Evolutionary conservation across 495 filamentous ascomycete genomes (phyloP).

Genomic region (Aspergillus bertholletiae): DNA sequence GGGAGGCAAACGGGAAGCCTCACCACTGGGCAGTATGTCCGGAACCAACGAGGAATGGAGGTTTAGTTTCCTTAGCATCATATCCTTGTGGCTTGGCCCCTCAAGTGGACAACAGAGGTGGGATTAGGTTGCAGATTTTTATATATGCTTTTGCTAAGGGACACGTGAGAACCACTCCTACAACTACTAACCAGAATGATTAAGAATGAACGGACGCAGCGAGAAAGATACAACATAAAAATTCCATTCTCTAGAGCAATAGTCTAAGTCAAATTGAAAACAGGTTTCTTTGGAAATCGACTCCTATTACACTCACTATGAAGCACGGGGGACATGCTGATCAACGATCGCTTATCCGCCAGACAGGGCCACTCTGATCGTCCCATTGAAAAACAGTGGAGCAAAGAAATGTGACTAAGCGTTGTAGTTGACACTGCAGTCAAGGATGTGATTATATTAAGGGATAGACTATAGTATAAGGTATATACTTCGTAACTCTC

Average conservation of each 20-base stretch:
- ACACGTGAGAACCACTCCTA: not conserved
- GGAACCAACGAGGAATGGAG: no score
- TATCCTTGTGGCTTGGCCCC: not conserved
- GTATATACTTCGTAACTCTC: no score
- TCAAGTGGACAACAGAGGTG: not conserved
- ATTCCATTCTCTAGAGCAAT: not conserved
- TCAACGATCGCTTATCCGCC: conserved; percentile 4
- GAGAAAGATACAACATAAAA: no score
- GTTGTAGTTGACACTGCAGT: not conserved
- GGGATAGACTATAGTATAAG: no score
- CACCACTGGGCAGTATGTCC: not conserved
- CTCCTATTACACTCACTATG: not conserved
- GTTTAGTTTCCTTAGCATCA: no score
- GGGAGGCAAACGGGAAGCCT: no score
- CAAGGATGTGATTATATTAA: no score
- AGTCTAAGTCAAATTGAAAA: not conserved
- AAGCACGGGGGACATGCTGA: not conserved
- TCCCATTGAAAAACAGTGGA: conserved; percentile 1
- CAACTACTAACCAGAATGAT: not conserved
- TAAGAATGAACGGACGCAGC: not conserved
- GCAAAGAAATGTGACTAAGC: not conserved
- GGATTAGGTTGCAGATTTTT: not conserved
- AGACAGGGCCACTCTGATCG: not conserved
- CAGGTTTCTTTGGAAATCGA: not conserved
- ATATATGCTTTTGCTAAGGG: not conserved